These are phyloP conservation scores for Suhomyces chickasaworum DNA, from an alignment of 1,139 yeast species.

Conservation along the genomic window DNA sequence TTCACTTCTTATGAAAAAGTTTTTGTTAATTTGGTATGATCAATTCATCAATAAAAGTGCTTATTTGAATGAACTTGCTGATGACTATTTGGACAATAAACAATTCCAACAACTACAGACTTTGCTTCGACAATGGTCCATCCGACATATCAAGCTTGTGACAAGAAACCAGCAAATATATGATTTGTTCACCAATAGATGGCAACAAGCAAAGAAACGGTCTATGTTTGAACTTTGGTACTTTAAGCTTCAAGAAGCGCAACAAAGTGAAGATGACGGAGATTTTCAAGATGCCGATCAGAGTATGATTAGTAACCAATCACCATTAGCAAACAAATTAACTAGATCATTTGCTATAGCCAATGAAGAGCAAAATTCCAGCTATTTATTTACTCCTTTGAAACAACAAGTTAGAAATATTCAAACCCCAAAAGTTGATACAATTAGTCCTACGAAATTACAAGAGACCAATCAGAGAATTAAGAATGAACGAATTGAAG, in stretches of 20 bases:
- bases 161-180: slow-evolving; percentile 41
- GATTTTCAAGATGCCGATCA: slow-evolving; percentile 22
- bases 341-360: slow-evolving; percentile 3
- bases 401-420: slow-evolving; percentile 25
- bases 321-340: slow-evolving; percentile 39
- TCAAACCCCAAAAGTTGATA: slow-evolving; percentile 25
- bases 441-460: slow-evolving; percentile 41
- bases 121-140: slow-evolving; percentile 40
- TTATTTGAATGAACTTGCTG: slow-evolving; percentile 31
- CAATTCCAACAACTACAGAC: slow-evolving; percentile 31
- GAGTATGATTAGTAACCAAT: slow-evolving; percentile 31
- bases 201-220: slow-evolving; percentile 32
- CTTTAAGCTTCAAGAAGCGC: slow-evolving; percentile 17
- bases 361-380: slow-evolving; percentile 14
- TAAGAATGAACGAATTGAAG: slow-evolving; percentile 37
- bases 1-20: slow-evolving; percentile 30
- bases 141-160: slow-evolving; percentile 37
- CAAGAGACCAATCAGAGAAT: slow-evolving; percentile 44
- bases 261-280: slow-evolving; percentile 12
- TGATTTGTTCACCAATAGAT: slow-evolving; percentile 36
- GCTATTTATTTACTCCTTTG: slow-evolving; percentile 40
- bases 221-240: slow-evolving; percentile 44
- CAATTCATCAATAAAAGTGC: slow-evolving; percentile 26
- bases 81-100: slow-evolving; percentile 31
- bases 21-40: slow-evolving; percentile 39